Evolutionary conservation across 805 yeast species (phyloP).

Genomic region (Wickerhamomyces sydowiorum): DNA sequence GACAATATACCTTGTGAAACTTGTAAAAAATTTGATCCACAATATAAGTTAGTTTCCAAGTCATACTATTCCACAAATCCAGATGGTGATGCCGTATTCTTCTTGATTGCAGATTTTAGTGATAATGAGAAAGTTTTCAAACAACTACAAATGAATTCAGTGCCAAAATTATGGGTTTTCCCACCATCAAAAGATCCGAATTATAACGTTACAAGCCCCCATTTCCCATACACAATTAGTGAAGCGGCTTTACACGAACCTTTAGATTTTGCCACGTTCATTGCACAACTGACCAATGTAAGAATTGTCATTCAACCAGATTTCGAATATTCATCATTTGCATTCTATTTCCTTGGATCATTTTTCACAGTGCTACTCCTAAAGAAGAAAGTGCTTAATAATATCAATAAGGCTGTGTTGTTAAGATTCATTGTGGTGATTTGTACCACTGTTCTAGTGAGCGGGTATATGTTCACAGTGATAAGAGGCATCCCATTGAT

Average conservation of each 20-base stretch:
- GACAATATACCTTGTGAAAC: conserved; percentile 37
- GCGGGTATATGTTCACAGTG: conserved; percentile 62
- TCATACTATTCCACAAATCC: conserved; percentile 41
- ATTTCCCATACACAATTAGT: conserved; percentile 30
- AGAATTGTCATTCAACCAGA: conserved; percentile 37
- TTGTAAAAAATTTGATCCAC: conserved; percentile 40
- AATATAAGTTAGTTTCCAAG: conserved; percentile 34
- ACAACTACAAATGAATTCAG: conserved; percentile 37
- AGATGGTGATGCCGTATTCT: conserved; percentile 33
- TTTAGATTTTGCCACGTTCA: conserved; percentile 46
- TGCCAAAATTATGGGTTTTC: conserved; percentile 65
- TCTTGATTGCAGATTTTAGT: conserved; percentile 46
- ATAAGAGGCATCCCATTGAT: conserved; percentile 60
- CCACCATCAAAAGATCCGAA: conserved; percentile 38
- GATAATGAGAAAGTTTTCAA: conserved; percentile 36
- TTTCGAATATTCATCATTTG: conserved; percentile 38
- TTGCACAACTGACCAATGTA: conserved; percentile 40
- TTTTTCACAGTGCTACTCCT: conserved; percentile 39
- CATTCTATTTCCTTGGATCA: conserved; percentile 39
- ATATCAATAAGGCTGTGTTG: conserved; percentile 20
- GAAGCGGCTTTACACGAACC: conserved; percentile 29
- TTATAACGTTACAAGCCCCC: conserved; percentile 24
- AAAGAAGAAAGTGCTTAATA: conserved; percentile 40
- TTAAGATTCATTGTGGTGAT: conserved; percentile 30
- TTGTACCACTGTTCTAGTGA: conserved; percentile 38